phyloP scores from a whole-genome alignment of 2,329 filamentous ascomycete species.

The Penicillium rolfsii region DNA sequence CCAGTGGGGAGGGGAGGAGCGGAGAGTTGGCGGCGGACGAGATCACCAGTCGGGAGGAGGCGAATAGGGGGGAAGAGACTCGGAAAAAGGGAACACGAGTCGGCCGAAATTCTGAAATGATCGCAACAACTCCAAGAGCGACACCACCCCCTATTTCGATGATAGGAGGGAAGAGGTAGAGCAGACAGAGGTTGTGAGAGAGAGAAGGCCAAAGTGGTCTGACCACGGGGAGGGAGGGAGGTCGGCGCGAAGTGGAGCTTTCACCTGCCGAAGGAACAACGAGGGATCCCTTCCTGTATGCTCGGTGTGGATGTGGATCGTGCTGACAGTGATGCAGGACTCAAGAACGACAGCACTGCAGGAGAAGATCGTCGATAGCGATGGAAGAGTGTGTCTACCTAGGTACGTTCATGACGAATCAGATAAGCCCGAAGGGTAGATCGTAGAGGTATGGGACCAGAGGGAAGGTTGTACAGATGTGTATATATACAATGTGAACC shows the following conservation, averaged over 20 bases:
- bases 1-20: slow-evolving; percentile 1
- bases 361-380: not conserved
- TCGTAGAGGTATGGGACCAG: not conserved
- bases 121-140: slow-evolving; percentile 6
- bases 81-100: not conserved
- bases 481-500: not conserved
- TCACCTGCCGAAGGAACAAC: slow-evolving; percentile 13
- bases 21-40: slow-evolving; percentile 3
- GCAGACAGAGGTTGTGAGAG: slow-evolving; percentile 1
- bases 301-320: not conserved
- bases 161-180: not conserved
- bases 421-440: not conserved
- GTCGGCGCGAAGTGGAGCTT: slow-evolving; percentile 22
- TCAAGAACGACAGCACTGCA: not conserved
- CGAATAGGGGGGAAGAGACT: not conserved
- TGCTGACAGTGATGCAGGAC: not conserved
- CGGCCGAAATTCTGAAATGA: not conserved
- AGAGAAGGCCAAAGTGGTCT: slow-evolving; percentile 26
- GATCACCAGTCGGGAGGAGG: not conserved
- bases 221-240: slow-evolving; percentile 18
- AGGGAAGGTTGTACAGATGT: slow-evolving; percentile 1
- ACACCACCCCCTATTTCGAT: slow-evolving; percentile 14
- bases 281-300: not conserved
- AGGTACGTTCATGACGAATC: not conserved
- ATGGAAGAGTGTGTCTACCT: not conserved